Base-by-base conservation (phyloP, 2,329 filamentous ascomycete species). In the Sclerotinia sclerotiorum region DNA sequence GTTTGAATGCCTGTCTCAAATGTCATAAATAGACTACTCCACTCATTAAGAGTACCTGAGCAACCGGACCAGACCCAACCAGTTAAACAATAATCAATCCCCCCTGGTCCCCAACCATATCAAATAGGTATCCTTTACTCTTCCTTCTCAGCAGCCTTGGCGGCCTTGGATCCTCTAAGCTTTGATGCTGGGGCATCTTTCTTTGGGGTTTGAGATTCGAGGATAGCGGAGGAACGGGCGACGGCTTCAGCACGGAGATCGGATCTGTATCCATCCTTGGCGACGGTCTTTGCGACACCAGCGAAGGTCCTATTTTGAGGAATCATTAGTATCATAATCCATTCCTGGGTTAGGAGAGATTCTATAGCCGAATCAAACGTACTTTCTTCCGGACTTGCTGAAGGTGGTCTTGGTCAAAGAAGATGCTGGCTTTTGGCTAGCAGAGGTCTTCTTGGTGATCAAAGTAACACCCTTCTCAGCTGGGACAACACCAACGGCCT, bases 151-250 rank as follows among this genome's bases (percentile, higher is more conserved):
- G 84, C 84, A 74, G 89, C 90, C 85, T 91, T 90, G 84, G 86
- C 86, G 78, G 91, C 92, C 86, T 93, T 92, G 75, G 85, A 85
- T 76, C 94, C 93, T 79, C 93, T 87, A 76, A 85, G 84, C 88
- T 97, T 96, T 78, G 81, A 79, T 83, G 89, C 88, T 76, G 87
- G 87, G 73, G 84, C 82, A 71, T 90, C 85, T 89, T 96, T 96
- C 83, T 90, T 88, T 76, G 89, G 83, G 80, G 85, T 86, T 87
- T 96, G 91, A 77, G 90, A 88, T 78, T 85, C 85, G 81, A 90
- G 91, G 84, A 97, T 87, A 78, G 93, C 93, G 78, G 90, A 93
- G 79, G 91, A 93, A 79, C 95, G 92, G 82, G 93, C 85, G 78
- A 98, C 89, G 77, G 94, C 94, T 78, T 85, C 85, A 78, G 87